Conservation (phyloP, 2,329 filamentous ascomycete genomes). For the Sporothrix pallida region DNA sequence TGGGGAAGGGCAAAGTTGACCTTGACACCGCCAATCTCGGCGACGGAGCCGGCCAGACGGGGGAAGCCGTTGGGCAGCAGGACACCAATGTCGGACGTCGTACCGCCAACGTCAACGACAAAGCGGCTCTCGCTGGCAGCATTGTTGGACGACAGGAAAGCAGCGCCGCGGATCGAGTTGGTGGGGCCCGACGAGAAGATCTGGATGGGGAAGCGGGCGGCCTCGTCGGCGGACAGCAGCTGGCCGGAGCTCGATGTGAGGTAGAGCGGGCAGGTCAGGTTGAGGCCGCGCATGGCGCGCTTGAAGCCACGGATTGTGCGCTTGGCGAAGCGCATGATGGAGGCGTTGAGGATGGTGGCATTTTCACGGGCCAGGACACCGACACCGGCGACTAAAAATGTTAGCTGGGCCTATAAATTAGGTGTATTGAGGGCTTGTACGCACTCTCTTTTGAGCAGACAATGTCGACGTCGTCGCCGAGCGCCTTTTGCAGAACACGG, state of each 20-base stretch:
- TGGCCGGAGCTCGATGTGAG: conserved; percentile 60
- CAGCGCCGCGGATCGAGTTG: conserved; percentile 55
- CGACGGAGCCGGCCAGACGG: conserved; percentile 66
- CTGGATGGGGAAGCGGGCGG: conserved; percentile 53
- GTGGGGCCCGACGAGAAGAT: conserved; percentile 50
- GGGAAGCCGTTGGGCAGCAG: conserved; percentile 68
- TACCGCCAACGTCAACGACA: conserved; percentile 71
- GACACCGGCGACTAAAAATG: conserved; percentile 41
- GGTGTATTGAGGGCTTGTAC: background rate
- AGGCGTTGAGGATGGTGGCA: conserved; percentile 59
- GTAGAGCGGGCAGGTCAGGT: conserved; percentile 50
- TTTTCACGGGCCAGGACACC: conserved; percentile 58
- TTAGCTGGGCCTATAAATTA: background rate
- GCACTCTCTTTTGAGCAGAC: conserved; percentile 45
- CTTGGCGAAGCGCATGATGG: conserved; percentile 54
- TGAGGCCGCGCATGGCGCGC: conserved; percentile 51
- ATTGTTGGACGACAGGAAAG: conserved; percentile 48
- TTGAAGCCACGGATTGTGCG: conserved; percentile 54
- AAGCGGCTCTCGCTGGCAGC: conserved; percentile 48
- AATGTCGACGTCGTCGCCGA: conserved; percentile 44
- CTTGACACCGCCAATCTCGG: conserved; percentile 65
- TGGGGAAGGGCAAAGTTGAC: conserved; percentile 66
- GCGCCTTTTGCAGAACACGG: conserved; percentile 55
- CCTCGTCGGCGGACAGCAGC: conserved; percentile 50
- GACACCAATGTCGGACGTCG: conserved; percentile 68